Evolutionary conservation across 1,284 basidiomycete species (phyloP).

Genomic region (Sporisorium exsertum): DNA sequence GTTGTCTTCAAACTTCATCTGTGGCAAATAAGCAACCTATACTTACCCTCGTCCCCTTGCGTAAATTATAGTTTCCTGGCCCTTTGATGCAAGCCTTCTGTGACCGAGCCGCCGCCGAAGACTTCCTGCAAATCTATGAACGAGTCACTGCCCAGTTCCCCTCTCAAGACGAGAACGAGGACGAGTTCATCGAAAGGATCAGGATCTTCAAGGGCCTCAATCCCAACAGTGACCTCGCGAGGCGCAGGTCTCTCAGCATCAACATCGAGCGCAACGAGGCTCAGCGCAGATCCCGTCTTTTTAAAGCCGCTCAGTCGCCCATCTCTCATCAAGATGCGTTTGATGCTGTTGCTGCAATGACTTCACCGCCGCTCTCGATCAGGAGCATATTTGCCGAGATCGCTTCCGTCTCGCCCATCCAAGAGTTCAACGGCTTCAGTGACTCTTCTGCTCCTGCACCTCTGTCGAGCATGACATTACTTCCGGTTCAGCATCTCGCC

Average conservation of each 20-base stretch:
- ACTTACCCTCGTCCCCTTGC: background rate
- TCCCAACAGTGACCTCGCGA: constrained; percentile 22
- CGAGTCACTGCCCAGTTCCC: constrained; percentile 12
- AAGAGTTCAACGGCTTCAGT: constrained; percentile 22
- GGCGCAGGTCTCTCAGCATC: constrained; percentile 24
- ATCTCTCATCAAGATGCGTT: constrained; percentile 1
- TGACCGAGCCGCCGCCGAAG: constrained; percentile 36
- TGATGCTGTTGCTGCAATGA: background rate
- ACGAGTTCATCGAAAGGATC: constrained; percentile 36
- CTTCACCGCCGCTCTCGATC: constrained; percentile 22
- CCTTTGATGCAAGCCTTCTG: constrained; percentile 36
- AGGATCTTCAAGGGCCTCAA: constrained; percentile 42
- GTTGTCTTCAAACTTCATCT: constrained; percentile 1
- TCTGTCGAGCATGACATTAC: constrained; percentile 26
- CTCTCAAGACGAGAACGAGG: constrained; percentile 22
- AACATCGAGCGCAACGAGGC: constrained; percentile 32
- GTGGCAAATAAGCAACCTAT: background rate
- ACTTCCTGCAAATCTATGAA: constrained; percentile 25
- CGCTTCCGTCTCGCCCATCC: constrained; percentile 16
- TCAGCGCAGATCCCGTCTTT: constrained; percentile 32
- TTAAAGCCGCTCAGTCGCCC: constrained; percentile 19
- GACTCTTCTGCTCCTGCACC: constrained; percentile 9
- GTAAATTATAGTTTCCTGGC: constrained; percentile 36
- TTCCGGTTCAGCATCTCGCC: constrained; percentile 34
- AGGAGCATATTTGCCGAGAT: constrained; percentile 8